Conservation (phyloP, 768 basidiomycete genomes). For the Amanita rubescens region DNA sequence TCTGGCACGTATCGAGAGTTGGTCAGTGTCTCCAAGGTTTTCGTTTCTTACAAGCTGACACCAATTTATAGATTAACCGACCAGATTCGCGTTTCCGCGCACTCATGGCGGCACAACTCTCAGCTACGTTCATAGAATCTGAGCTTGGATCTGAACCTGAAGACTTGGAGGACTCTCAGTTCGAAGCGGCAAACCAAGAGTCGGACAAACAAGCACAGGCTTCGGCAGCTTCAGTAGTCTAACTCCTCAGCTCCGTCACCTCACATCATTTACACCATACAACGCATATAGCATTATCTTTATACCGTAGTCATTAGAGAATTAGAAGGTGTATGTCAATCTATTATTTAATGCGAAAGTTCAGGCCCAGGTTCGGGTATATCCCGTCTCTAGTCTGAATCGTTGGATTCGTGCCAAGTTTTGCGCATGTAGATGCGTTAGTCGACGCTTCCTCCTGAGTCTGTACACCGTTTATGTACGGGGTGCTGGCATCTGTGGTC, state of each 20-base stretch:
- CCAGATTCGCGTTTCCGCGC: slow-evolving; percentile 73
- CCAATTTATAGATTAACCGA: slow-evolving; percentile 42
- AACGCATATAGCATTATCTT: not conserved
- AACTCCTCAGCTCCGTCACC: not conserved
- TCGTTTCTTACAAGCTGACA: not conserved
- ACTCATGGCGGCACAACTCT: slow-evolving; percentile 87
- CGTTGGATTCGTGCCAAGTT: no score
- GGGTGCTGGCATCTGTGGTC: no score
- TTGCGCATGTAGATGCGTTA: no score
- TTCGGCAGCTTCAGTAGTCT: not conserved
- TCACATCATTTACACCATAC: not conserved
- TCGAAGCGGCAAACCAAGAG: not conserved
- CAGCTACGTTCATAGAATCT: slow-evolving; percentile 34
- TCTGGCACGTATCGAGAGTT: slow-evolving; percentile 76
- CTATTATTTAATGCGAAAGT: no score
- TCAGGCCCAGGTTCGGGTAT: no score
- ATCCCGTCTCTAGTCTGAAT: no score
- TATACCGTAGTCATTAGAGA: not conserved
- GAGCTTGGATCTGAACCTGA: slow-evolving; percentile 6
- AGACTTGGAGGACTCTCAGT: not conserved
- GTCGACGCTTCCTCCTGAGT: no score
- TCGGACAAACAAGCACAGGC: not conserved
- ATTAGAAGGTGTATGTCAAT: not conserved
- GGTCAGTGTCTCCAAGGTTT: slow-evolving; percentile 31
- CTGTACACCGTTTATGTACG: no score